phyloP scores from a whole-genome alignment of 495 filamentous ascomycete species.

The Hyaloscypha bicolor region DNA sequence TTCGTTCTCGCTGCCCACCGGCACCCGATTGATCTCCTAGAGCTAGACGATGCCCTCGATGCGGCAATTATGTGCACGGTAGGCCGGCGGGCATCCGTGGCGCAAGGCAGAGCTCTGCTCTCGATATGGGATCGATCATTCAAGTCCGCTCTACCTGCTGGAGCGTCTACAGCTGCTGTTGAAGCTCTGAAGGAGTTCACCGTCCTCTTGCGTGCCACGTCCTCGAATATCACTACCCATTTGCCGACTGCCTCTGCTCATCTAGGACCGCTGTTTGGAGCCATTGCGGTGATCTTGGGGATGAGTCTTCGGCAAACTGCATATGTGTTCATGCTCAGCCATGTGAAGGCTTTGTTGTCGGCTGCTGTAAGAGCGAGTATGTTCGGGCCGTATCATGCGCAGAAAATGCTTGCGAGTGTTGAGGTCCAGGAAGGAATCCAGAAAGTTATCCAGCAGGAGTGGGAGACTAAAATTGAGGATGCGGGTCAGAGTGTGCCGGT shows the following conservation, averaged over 20 bases:
- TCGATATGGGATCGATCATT: constrained; percentile 87
- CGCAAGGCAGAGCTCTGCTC: constrained; percentile 84
- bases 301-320: constrained; percentile 49
- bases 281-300: constrained; percentile 65
- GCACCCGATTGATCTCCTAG: constrained; percentile 55
- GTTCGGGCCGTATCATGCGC: constrained; percentile 91
- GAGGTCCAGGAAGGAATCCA: constrained; percentile 63
- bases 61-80: constrained; percentile 86
- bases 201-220: constrained; percentile 34
- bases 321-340: constrained; percentile 85
- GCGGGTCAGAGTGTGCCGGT: constrained; percentile 87
- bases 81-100: constrained; percentile 77
- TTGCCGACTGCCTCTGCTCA: constrained; percentile 57
- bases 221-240: constrained; percentile 33
- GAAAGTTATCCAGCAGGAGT: constrained; percentile 61
- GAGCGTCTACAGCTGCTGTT: constrained; percentile 15
- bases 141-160: constrained; percentile 34
- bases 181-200: constrained; percentile 39
- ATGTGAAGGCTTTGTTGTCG: constrained; percentile 84
- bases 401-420: constrained; percentile 73
- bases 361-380: constrained; percentile 87
- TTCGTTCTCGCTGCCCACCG: constrained; percentile 80
- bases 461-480: constrained; percentile 61
- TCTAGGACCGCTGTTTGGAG: constrained; percentile 79
- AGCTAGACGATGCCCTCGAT: constrained; percentile 83